Conservation (phyloP, 352 stramenopile genomes). For the Pythium myriotylum region DNA sequence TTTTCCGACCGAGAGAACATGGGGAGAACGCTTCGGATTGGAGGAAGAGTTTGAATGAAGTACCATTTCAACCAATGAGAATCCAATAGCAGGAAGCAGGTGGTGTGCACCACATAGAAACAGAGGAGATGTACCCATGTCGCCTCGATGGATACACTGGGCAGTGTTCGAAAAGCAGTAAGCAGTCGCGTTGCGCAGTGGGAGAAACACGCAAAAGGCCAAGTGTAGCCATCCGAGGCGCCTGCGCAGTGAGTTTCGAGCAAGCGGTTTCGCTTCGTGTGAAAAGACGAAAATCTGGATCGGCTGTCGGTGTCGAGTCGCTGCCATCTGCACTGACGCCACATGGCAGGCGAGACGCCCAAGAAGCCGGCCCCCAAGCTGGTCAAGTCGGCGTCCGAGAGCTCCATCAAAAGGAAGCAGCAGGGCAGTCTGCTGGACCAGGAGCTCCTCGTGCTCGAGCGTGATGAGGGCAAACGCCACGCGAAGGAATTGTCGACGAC, state of each 20-base stretch:
- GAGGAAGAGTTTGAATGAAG: neutral
- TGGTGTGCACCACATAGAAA: slow-evolving; percentile 1
- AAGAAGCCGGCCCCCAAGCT: slow-evolving; percentile 16
- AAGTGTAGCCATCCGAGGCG: no score
- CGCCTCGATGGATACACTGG: neutral
- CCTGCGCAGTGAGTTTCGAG: no score
- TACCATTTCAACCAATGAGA: neutral
- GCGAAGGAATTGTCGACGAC: slow-evolving; percentile 61
- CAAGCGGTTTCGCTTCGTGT: no score
- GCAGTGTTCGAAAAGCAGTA: no score
- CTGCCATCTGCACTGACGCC: no score
- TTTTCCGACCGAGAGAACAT: slow-evolving; percentile 9
- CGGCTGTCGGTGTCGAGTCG: no score
- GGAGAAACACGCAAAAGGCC: no score
- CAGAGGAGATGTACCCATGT: slow-evolving; percentile 1
- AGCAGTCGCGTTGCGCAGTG: no score
- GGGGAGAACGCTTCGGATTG: neutral
- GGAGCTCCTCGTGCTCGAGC: slow-evolving; percentile 66
- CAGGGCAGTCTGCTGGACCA: slow-evolving; percentile 65
- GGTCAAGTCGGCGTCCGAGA: slow-evolving; percentile 31
- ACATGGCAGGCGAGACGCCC: slow-evolving; percentile 13
- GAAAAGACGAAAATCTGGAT: no score
- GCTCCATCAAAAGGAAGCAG: slow-evolving; percentile 43
- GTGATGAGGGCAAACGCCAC: slow-evolving; percentile 76
- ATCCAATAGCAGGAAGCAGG: neutral